Percentiles rank a stretch among this genome's conserved stretches.
phyloP scores from a whole-genome alignment of 352 stramenopile genomes.

The Phytopythium helicoides region DNA sequence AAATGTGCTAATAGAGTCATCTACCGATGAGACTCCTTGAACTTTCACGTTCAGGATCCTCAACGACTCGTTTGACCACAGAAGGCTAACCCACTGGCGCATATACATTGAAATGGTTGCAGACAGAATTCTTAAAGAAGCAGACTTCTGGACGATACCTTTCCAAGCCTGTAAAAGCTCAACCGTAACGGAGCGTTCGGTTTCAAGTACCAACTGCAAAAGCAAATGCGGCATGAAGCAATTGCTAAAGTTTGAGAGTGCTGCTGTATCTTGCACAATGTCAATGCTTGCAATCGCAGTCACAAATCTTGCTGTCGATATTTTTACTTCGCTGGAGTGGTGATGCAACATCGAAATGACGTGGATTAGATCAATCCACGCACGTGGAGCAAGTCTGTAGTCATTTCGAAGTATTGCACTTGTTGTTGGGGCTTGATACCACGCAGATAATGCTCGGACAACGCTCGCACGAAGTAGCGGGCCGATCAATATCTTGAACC shows the following conservation, averaged over 20 bases:
- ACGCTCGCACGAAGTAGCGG: slow-evolving; percentile 32
- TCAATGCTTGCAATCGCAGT: slow-evolving; percentile 19
- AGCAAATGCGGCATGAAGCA: slow-evolving; percentile 56
- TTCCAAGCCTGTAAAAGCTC: slow-evolving; percentile 44
- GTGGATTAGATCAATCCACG: slow-evolving; percentile 32
- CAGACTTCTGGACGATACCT: slow-evolving; percentile 24
- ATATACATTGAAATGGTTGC: slow-evolving; percentile 16
- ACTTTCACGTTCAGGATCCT: slow-evolving; percentile 24
- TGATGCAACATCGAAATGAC: slow-evolving; percentile 64
- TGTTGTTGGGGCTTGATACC: slow-evolving; percentile 31
- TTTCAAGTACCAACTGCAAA: slow-evolving; percentile 58
- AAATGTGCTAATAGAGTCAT: not conserved
- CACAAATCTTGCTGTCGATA: slow-evolving; percentile 43
- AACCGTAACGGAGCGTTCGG: slow-evolving; percentile 20
- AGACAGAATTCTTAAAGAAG: slow-evolving; percentile 17
- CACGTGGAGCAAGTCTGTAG: slow-evolving; percentile 10
- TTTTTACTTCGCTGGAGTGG: slow-evolving; percentile 33
- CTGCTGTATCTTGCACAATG: slow-evolving; percentile 11
- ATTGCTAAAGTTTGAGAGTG: slow-evolving; percentile 15
- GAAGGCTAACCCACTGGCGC: slow-evolving; percentile 36
- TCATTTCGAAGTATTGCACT: slow-evolving; percentile 23
- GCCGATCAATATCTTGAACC: slow-evolving; percentile 13
- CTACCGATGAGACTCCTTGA: not conserved
- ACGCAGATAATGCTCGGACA: slow-evolving; percentile 33
- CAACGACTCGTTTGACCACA: slow-evolving; percentile 47